Conservation (phyloP, 2,329 filamentous ascomycete genomes). For the Microthyrium microscopicum region DNA sequence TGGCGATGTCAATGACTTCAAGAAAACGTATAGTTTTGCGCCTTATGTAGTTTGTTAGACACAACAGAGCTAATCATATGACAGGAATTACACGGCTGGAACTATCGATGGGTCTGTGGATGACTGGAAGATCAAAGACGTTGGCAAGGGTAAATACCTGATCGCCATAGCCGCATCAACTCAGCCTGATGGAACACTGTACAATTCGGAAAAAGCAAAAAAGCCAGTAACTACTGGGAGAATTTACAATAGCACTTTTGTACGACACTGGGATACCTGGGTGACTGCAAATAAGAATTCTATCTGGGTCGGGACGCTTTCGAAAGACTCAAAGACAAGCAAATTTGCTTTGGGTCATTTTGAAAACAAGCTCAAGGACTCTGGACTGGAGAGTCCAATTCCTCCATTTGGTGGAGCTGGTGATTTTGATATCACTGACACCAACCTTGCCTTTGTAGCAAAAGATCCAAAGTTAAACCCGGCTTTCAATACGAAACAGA, state of each 20-base stretch:
- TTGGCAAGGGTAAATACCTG: slow-evolving; percentile 21
- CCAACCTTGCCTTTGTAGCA: slow-evolving; percentile 55
- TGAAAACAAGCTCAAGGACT: slow-evolving; percentile 47
- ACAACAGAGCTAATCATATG: neutral
- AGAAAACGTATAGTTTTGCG: slow-evolving; percentile 15
- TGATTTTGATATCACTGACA: slow-evolving; percentile 59
- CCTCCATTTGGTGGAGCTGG: slow-evolving; percentile 61
- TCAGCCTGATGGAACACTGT: slow-evolving; percentile 50
- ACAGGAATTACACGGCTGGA: slow-evolving; percentile 24
- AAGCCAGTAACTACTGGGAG: slow-evolving; percentile 47
- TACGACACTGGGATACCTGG: slow-evolving; percentile 73
- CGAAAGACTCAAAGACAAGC: slow-evolving; percentile 5
- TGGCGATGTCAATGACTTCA: slow-evolving; percentile 17
- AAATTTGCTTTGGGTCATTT: slow-evolving; percentile 29
- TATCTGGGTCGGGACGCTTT: slow-evolving; percentile 51
- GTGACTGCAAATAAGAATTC: slow-evolving; percentile 50
- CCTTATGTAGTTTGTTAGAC: neutral
- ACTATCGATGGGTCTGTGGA: slow-evolving; percentile 29
- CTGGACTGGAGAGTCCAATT: slow-evolving; percentile 47
- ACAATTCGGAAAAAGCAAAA: slow-evolving; percentile 44
- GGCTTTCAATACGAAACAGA: slow-evolving; percentile 63
- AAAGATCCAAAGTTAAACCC: slow-evolving; percentile 57
- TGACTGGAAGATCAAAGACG: slow-evolving; percentile 28
- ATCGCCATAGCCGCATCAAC: slow-evolving; percentile 42
- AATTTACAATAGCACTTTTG: slow-evolving; percentile 59